Base-by-base conservation (phyloP, 2,329 filamentous ascomycete genomes). In the Leptographium procerum region DNA sequence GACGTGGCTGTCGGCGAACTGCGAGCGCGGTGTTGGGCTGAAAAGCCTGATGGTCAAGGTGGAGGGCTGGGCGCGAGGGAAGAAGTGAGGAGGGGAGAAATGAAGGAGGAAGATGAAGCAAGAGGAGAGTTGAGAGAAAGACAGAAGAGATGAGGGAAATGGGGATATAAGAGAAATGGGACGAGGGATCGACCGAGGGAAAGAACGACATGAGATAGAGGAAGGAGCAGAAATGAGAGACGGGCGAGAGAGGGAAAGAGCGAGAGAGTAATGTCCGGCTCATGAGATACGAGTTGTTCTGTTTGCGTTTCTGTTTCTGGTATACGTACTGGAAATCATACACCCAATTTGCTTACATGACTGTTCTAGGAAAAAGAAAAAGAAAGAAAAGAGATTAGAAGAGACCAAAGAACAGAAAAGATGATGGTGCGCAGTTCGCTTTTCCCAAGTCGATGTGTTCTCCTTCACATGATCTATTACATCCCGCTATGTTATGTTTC, bases 1-100 rank as follows among this genome's bases (percentile, higher is more conserved):
- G 75, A 67, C 59, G 2, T 95, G 89, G 87, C 73, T 97, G 58
- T 85, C 87, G 72, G 78, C 70, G 11, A 94, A 95, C 70, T 88
- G 87, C 63, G 91, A 96, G 75, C 87, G 85, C 67, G 91, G 91
- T 0, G 73, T 88, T 67, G 72, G 89, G 53, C 76, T 96, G 67
- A 87, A 89, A 71, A 83, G 77, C 28, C 73, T 85, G 40, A 77
- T 95, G 64, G 78, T 78, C 60, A 87, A 84, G 68, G 72, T 87
- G 16, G 84, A 87, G 72, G 73, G 67, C 3, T 73, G 73, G 68
- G 71, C 74, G 1, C 74, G 69, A 66, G 64, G 66, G 11, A 66
- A 67, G 62, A 68, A 62, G 64, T 72, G n/a, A 55, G 58, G 60
- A 33, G 8, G 28, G 29, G 6, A 4, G 28, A 16, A 16, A 43